Evolutionary conservation across 306 rosid genomes (phyloP).

Genomic region (Trifolium pratense): DNA sequence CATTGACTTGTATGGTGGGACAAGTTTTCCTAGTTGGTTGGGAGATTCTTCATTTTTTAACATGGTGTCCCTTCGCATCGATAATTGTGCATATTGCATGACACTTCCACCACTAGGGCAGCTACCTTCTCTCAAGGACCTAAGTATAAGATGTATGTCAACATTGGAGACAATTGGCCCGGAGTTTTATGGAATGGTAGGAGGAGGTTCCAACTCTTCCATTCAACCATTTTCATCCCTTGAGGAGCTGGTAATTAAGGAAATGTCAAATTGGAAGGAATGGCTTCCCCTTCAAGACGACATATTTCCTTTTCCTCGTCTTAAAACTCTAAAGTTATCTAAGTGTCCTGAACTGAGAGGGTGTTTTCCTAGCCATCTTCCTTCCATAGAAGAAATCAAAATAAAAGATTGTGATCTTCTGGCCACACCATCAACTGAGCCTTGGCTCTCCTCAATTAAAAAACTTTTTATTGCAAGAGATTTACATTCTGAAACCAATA

Average conservation of each 20-base stretch:
- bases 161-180: neutral
- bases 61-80: neutral
- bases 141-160: neutral
- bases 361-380: too few species aligned
- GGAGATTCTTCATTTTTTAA: constrained; percentile 1
- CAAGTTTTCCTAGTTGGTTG: constrained; percentile 1
- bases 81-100: neutral
- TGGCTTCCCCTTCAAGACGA: neutral
- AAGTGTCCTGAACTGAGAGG: too few species aligned
- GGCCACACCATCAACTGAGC: neutral
- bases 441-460: too few species aligned
- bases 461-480: too few species aligned
- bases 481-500: too few species aligned
- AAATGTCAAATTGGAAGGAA: constrained; percentile 22
- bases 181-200: neutral
- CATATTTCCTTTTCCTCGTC: neutral
- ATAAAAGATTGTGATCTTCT: neutral
- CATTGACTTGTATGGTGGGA: neutral
- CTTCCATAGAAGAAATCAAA: too few species aligned
- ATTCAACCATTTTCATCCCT: constrained; percentile 25
- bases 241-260: neutral
- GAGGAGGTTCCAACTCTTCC: neutral
- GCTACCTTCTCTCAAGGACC: neutral
- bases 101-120: neutral
- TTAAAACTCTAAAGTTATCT: too few species aligned